A percentile compares a stretch with the other conserved stretches of the same genome.
phyloP scores from a whole-genome alignment of 129 eudicot species.

The Erigeron canadensis region DNA sequence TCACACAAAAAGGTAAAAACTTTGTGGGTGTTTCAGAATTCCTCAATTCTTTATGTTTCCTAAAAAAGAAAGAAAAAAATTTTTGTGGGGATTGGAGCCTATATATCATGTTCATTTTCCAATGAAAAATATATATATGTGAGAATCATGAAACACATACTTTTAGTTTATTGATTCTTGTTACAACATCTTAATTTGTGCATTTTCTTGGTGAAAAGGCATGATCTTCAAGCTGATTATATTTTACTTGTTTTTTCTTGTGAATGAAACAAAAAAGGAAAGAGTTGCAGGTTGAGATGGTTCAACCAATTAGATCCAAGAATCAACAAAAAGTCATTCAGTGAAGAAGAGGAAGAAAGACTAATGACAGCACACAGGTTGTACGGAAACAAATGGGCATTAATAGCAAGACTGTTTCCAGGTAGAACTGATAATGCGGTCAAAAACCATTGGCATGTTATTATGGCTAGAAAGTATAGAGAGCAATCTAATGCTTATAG shows the following conservation, averaged over 20 bases:
- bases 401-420: conserved; percentile 66
- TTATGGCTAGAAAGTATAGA: conserved; percentile 71
- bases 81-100: conserved; percentile 30
- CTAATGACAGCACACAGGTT: conserved; percentile 55
- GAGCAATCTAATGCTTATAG: conserved; percentile 40
- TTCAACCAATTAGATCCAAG: conserved; percentile 83
- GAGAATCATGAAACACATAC: not conserved
- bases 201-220: conserved; percentile 23
- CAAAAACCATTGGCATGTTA: conserved; percentile 91
- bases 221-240: conserved; percentile 8
- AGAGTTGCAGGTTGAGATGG: conserved; percentile 92
- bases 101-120: not conserved
- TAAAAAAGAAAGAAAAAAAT: conserved; percentile 15
- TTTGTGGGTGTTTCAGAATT: conserved; percentile 28
- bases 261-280: conserved; percentile 55
- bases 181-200: conserved; percentile 19
- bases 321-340: conserved; percentile 59
- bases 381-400: conserved; percentile 86
- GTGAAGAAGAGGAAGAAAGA: conserved; percentile 76
- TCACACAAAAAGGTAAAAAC: conserved; percentile 21
- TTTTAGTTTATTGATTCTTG: not conserved
- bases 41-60: conserved; percentile 22
- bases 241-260: not conserved
- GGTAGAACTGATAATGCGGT: conserved; percentile 89
- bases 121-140: not conserved